Conservation (phyloP, 2,329 filamentous ascomycete species). For the Fusarium palustre region DNA sequence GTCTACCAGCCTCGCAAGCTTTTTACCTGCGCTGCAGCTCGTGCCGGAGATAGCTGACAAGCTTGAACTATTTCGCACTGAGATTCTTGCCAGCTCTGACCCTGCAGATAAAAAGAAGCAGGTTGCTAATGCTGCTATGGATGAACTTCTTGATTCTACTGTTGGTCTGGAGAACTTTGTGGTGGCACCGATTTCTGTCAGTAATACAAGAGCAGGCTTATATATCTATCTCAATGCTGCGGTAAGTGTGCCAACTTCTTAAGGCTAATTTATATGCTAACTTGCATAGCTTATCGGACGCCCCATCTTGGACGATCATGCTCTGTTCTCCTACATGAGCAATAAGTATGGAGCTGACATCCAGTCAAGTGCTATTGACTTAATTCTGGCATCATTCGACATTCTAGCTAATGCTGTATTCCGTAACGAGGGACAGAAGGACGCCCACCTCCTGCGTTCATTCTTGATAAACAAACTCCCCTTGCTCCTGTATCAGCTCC, state of each 20-base stretch:
- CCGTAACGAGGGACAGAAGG: slow-evolving; percentile 65
- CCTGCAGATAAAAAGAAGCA: slow-evolving; percentile 65
- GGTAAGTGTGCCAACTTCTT: slow-evolving; percentile 60
- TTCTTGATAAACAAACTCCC: slow-evolving; percentile 81
- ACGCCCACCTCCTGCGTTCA: slow-evolving; percentile 81
- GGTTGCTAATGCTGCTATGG: slow-evolving; percentile 61
- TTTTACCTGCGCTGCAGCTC: slow-evolving; percentile 69
- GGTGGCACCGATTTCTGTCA: slow-evolving; percentile 73
- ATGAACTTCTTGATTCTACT: slow-evolving; percentile 68
- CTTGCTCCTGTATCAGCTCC: slow-evolving; percentile 64
- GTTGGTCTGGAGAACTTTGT: slow-evolving; percentile 67
- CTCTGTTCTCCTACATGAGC: slow-evolving; percentile 82
- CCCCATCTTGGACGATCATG: slow-evolving; percentile 83
- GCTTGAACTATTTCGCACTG: slow-evolving; percentile 68
- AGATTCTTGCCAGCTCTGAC: slow-evolving; percentile 67
- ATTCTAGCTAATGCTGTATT: slow-evolving; percentile 88
- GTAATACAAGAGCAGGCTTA: slow-evolving; percentile 83
- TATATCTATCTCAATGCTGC: slow-evolving; percentile 88
- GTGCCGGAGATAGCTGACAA: slow-evolving; percentile 65
- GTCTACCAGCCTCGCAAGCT: slow-evolving; percentile 63
- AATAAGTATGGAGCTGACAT: slow-evolving; percentile 87
- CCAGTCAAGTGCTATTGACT: slow-evolving; percentile 80
- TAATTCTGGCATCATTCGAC: slow-evolving; percentile 91
- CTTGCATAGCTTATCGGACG: slow-evolving; percentile 76
- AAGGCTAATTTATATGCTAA: slow-evolving; percentile 11